Evolutionary conservation across 2,329 filamentous ascomycete genomes (phyloP).

Genomic region (Ciborinia camelliae): DNA sequence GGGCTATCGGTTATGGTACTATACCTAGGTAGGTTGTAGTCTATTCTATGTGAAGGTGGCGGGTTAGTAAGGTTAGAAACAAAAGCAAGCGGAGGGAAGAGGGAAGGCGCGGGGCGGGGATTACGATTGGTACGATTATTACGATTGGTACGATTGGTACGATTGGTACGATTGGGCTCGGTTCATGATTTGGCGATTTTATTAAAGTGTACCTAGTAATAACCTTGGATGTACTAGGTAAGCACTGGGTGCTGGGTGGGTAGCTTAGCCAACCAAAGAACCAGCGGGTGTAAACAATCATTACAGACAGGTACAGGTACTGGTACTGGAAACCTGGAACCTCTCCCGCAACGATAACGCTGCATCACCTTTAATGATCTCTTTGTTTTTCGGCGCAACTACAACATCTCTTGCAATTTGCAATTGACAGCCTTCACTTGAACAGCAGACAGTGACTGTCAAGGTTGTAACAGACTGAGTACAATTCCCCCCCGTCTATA

Average conservation of each 20-base stretch:
- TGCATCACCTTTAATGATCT: neutral
- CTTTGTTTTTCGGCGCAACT: conserved; percentile 4
- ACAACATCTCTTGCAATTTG: neutral
- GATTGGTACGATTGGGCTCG: no score
- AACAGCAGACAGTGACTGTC: neutral
- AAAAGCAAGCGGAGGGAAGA: neutral
- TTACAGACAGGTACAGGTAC: no score
- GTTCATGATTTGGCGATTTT: conserved; percentile 13
- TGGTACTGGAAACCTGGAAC: no score
- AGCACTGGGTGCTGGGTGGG: no score
- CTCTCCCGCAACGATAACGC: neutral
- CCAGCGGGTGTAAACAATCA: conserved; percentile 11
- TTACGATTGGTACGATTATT: neutral
- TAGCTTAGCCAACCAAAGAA: conserved; percentile 13
- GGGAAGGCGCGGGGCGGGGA: conserved; percentile 8
- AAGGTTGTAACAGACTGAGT: neutral
- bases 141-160: neutral
- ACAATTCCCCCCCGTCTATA: neutral
- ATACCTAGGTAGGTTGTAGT: no score
- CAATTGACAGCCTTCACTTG: neutral
- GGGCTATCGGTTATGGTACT: neutral
- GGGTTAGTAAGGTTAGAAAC: conserved; percentile 4
- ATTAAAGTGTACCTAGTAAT: no score
- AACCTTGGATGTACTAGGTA: no score
- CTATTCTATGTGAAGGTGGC: neutral